Percentiles rank a stretch among this genome's conserved stretches.
Conservation (phyloP, 2,329 filamentous ascomycete species). For the Cladophialophora carrionii region DNA sequence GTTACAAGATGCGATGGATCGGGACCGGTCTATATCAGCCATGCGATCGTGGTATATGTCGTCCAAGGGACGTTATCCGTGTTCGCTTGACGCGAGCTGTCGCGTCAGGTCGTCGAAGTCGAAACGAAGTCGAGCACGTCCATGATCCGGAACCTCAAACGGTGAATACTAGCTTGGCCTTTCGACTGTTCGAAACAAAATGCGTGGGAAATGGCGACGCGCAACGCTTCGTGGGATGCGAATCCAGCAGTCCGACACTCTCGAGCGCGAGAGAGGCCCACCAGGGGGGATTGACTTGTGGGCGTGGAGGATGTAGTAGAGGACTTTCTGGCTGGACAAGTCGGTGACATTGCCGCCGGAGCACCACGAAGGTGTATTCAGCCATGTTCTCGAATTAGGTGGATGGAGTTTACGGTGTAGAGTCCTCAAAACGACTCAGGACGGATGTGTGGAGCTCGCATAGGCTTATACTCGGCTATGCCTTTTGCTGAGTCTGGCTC, state of each 20-base stretch:
- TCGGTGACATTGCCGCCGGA: background rate
- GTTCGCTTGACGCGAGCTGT: background rate
- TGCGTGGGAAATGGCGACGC: too few relatives aligned
- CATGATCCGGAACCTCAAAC: background rate
- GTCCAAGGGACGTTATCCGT: background rate
- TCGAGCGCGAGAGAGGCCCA: background rate
- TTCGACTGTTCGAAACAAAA: background rate
- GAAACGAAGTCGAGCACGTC: background rate
- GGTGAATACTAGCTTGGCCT: background rate
- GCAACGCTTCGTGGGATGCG: too few relatives aligned
- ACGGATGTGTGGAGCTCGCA: background rate
- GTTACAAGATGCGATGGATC: background rate
- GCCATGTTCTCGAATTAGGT: background rate
- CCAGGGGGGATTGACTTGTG: background rate
- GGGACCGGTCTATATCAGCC: background rate
- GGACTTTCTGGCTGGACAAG: background rate
- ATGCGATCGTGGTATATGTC: background rate
- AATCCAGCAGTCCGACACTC: too few relatives aligned
- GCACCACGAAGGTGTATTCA: background rate
- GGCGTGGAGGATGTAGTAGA: background rate
- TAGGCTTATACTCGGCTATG: background rate
- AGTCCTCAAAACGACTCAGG: background rate
- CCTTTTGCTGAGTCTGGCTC: background rate
- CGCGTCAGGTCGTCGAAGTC: too few relatives aligned
- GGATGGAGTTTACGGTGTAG: background rate